Conservation (phyloP, 2,329 filamentous ascomycete genomes). For the Cordyceps militaris region DNA sequence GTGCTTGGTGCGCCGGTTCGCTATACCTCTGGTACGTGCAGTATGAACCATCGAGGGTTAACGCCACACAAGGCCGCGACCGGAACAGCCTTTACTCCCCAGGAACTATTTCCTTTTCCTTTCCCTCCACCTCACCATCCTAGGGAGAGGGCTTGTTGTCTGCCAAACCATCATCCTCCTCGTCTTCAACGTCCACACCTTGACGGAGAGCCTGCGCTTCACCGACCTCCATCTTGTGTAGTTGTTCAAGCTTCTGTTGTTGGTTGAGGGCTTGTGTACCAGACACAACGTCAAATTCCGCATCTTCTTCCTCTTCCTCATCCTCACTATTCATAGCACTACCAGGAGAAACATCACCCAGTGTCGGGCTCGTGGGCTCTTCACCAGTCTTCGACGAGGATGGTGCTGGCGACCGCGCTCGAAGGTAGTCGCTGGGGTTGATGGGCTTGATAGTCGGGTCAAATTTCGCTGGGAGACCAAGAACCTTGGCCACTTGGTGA, state of each 20-base stretch:
- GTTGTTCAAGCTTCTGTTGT: slow-evolving; percentile 42
- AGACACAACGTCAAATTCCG: slow-evolving; percentile 39
- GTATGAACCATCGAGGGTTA: background rate
- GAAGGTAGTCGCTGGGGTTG: slow-evolving; percentile 24
- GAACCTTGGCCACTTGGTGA: slow-evolving; percentile 55
- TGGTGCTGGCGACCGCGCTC: slow-evolving; percentile 16
- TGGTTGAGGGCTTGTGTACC: slow-evolving; percentile 38
- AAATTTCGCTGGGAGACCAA: slow-evolving; percentile 55
- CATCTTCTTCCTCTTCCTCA: slow-evolving; percentile 32
- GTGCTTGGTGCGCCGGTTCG: background rate
- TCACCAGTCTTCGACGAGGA: background rate
- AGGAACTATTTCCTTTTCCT: background rate
- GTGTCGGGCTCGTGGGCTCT: slow-evolving; percentile 18
- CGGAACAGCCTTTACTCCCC: background rate
- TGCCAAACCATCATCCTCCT: slow-evolving; percentile 25
- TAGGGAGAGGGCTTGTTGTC: background rate
- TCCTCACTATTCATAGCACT: slow-evolving; percentile 30
- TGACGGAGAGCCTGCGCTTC: slow-evolving; percentile 46
- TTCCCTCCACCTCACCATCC: background rate
- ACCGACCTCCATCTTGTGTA: slow-evolving; percentile 54
- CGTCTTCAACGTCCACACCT: slow-evolving; percentile 32
- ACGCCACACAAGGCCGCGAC: background rate
- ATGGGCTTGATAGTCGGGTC: slow-evolving; percentile 57
- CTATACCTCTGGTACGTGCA: background rate
- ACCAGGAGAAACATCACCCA: slow-evolving; percentile 22